Base-by-base conservation (phyloP, 306 rosid species). In the Mucuna pruriens region DNA sequence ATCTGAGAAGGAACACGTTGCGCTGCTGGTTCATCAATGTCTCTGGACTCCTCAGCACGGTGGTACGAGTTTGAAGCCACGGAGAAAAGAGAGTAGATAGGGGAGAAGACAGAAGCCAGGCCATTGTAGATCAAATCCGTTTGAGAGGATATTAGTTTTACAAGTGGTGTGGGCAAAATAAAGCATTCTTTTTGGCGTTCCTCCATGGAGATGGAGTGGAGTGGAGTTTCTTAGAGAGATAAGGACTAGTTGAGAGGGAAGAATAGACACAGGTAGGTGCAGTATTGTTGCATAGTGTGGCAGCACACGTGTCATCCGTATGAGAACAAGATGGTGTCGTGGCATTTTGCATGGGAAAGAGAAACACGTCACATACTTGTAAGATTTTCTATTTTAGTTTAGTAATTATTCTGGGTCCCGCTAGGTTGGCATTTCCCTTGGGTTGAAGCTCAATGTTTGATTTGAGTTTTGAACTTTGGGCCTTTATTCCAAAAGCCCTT, bases 251-350 rank as follows among this genome's bases (percentile, higher is more conserved):
- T 23, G 22, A 13, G 82, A 58, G 68, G 46, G 33, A 60, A 54
- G n/a, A 9, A 46, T 12, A 70, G 51, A 46, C 15, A 11, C 17
- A 40, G 3, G 25, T 4, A 33, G 54, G 22, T 36, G 81, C 34
- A 25, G 55, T 29, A 45, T 0, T 51, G 54, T 46, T 58, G 83
- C 61, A 34, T 45, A 60, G 48, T 38, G 80, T 22, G 58, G 75
- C 78, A 70, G 75, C 81, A 85, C 88, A 65, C 85, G 93, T 86
- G 91, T 78, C 84, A 6, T 60, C 26, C 83, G 86, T 89, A 83
- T 86, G 82, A 25, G 72, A 79, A 46, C 25, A 60, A 51, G 20
- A 58, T 17, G 39, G 75, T 80, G 87, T 82, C 86, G 90, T 80
- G 81, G 79, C 81, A 33, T 42, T 68, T 19, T 55, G 87, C 87